A percentile compares a stretch with the other conserved stretches of the same genome.
Conservation (phyloP, 2,329 filamentous ascomycete species). For the Fusarium luffae region DNA sequence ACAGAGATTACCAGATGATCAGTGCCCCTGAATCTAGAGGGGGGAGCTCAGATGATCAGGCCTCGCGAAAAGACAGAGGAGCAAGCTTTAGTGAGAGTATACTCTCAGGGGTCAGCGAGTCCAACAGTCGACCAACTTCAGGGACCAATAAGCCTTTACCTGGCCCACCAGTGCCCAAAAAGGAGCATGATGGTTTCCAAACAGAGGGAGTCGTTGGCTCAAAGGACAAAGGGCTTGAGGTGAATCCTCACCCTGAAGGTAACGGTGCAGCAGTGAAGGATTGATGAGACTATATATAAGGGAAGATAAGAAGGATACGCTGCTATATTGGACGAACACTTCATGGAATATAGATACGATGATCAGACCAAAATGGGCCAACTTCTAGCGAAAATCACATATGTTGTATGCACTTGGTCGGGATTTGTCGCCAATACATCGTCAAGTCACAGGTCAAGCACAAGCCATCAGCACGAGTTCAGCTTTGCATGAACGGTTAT, state of each 20-base stretch:
- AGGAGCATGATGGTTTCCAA: conserved; percentile 44
- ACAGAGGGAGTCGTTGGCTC: conserved; percentile 43
- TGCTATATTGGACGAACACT: neutral
- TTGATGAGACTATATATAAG: conserved; percentile 9
- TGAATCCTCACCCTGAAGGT: conserved; percentile 10
- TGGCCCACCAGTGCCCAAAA: conserved; percentile 22
- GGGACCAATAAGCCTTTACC: conserved; percentile 24
- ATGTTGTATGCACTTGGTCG: neutral
- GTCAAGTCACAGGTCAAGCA: neutral
- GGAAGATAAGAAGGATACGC: neutral
- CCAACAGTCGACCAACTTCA: conserved; percentile 41
- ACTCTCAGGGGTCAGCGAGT: conserved; percentile 53
- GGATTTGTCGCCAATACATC: conserved; percentile 8
- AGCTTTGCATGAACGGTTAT: conserved; percentile 8
- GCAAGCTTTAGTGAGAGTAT: conserved; percentile 60
- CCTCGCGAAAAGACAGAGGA: conserved; percentile 51
- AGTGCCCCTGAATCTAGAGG: conserved; percentile 47
- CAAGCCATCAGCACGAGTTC: neutral
- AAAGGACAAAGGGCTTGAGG: conserved; percentile 29
- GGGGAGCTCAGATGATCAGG: conserved; percentile 46
- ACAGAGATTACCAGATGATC: conserved; percentile 53
- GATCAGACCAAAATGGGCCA: conserved; percentile 2
- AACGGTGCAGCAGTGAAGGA: conserved; percentile 19
- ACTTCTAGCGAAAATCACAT: conserved; percentile 3
- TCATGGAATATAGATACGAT: conserved; percentile 25